Evolutionary conservation across 2,329 filamentous ascomycete species (phyloP).

Genomic region (Samsoniella hepiali): DNA sequence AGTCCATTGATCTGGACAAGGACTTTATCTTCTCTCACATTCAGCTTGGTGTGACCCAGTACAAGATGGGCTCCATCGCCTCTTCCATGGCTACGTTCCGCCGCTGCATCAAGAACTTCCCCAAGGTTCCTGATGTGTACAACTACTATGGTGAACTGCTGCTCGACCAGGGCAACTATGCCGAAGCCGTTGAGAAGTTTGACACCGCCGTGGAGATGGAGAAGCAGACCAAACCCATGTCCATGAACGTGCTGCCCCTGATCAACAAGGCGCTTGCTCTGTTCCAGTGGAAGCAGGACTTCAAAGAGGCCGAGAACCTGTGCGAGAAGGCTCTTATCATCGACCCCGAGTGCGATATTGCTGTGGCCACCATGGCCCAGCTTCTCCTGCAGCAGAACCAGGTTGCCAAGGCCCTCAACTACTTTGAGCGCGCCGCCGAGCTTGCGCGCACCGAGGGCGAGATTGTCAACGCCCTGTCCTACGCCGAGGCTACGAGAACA

Average conservation of each 20-base stretch:
- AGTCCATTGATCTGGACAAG: conserved; percentile 93
- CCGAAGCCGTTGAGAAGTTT: conserved; percentile 96
- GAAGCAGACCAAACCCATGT: conserved; percentile 86
- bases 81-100: conserved; percentile 99
- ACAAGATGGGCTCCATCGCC: conserved; percentile 98
- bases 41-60: conserved; percentile 97
- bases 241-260: conserved; percentile 94
- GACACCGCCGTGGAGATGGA: conserved; percentile 99
- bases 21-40: conserved; percentile 99
- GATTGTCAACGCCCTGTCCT: conserved; percentile 93
- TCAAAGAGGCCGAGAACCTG: conserved; percentile 87
- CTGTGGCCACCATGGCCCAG: conserved; percentile 97
- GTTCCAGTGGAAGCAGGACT: conserved; percentile 99
- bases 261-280: conserved; percentile 98
- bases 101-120: conserved; percentile 96
- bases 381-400: conserved; percentile 96
- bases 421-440: conserved; percentile 95
- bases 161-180: conserved; percentile 92
- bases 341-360: conserved; percentile 97
- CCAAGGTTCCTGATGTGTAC: conserved; percentile 94
- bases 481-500: conserved; percentile 93
- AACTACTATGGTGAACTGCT: conserved; percentile 99
- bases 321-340: conserved; percentile 98
- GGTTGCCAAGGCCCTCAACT: conserved; percentile 89
- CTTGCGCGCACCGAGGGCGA: conserved; percentile 91